phyloP scores from a whole-genome alignment of 345 rosid species.

The Atalantia buxifolia region DNA sequence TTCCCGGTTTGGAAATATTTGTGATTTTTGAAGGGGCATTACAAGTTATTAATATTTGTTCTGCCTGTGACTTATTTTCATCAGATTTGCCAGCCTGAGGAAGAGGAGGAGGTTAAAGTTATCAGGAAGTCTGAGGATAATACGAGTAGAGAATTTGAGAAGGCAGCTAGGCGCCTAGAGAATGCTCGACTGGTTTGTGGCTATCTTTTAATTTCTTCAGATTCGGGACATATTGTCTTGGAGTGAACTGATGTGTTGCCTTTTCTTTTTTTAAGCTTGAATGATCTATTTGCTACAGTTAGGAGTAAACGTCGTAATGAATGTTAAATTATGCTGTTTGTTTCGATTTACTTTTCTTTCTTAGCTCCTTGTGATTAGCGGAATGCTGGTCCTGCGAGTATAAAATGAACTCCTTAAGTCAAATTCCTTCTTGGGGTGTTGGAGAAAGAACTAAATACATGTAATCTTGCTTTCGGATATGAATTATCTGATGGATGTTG shows the following conservation, averaged over 20 bases:
- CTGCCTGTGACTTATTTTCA: background rate
- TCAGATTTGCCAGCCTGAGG: conserved; percentile 71
- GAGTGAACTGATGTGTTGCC: background rate
- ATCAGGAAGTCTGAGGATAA: conserved; percentile 45
- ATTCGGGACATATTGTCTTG: background rate
- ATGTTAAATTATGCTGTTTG: background rate
- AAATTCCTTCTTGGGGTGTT: conserved; percentile 1
- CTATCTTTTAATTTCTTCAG: conserved; percentile 11
- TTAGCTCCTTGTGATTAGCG: background rate
- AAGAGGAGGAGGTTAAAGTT: conserved; percentile 72
- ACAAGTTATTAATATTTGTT: background rate
- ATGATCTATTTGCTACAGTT: background rate
- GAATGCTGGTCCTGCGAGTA: background rate
- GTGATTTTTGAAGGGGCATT: background rate
- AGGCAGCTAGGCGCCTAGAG: conserved; percentile 72
- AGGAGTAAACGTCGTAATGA: background rate
- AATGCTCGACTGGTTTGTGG: conserved; percentile 62
- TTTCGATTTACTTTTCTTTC: background rate
- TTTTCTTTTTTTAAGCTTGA: background rate
- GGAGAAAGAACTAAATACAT: background rate
- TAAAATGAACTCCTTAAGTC: too few relatives aligned
- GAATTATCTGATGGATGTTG: conserved; percentile 3
- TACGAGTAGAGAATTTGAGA: conserved; percentile 60
- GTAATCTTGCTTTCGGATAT: background rate
- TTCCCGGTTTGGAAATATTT: background rate